These are phyloP conservation scores for Coemansia sp. DNA, from an alignment of 192 early-diverging fungal genomes.

Conservation along the genomic window DNA sequence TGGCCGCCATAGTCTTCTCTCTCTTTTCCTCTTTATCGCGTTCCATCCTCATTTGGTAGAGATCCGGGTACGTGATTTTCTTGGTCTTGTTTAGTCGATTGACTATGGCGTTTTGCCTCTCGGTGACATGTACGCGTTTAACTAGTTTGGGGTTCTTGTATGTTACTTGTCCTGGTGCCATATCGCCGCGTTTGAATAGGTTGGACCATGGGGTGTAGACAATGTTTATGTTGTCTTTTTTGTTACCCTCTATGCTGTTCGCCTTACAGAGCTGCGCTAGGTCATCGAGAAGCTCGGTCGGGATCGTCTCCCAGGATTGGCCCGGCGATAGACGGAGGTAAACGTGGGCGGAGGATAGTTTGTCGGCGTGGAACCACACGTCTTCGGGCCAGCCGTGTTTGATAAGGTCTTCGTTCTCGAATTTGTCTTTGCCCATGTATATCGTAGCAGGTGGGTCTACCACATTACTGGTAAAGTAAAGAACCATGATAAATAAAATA, in stretches of 20 bases:
- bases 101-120: constrained; percentile 80
- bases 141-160: constrained; percentile 82
- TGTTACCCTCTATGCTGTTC: constrained; percentile 97
- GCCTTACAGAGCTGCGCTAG: constrained; percentile 95
- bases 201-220: constrained; percentile 94
- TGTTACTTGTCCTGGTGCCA: constrained; percentile 96
- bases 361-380: constrained; percentile 96
- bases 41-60: constrained; percentile 72
- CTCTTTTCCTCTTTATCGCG: constrained; percentile 51
- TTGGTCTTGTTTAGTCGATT: constrained; percentile 97
- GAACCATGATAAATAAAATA: constrained; percentile 59
- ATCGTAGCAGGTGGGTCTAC: constrained; percentile 75
- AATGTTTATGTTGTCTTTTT: constrained; percentile 87
- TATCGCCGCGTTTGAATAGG: constrained; percentile 87
- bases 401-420: constrained; percentile 96
- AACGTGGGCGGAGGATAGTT: constrained; percentile 96
- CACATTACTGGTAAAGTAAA: constrained; percentile 71
- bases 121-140: constrained; percentile 77
- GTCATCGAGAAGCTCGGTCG: constrained; percentile 73
- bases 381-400: constrained; percentile 95
- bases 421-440: constrained; percentile 99
- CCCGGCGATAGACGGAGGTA: constrained; percentile 79
- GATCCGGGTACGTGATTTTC: constrained; percentile 73
- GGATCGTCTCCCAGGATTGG: constrained; percentile 83
- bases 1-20: constrained; percentile 27